These are phyloP conservation scores for Aspergillus ostianus DNA, from an alignment of 495 filamentous ascomycete species.

Conservation along the genomic window DNA sequence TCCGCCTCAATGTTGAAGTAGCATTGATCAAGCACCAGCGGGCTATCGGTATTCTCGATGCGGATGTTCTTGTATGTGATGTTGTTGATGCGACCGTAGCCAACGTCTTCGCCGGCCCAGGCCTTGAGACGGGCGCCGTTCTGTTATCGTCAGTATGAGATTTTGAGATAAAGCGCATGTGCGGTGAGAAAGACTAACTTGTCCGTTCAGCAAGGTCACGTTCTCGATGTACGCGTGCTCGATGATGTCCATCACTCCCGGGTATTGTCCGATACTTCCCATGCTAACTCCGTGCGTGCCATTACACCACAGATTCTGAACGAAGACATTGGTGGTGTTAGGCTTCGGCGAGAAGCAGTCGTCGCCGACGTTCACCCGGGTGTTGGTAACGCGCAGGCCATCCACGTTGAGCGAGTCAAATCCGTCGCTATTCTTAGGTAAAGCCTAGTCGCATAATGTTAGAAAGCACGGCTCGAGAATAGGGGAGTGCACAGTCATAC, in stretches of 20 bases:
- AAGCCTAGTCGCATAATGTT: slow-evolving; percentile 23
- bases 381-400: slow-evolving; percentile 47
- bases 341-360: slow-evolving; percentile 62
- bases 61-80: slow-evolving; percentile 58
- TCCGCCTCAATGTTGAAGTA: slow-evolving; percentile 55
- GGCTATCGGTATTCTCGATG: slow-evolving; percentile 53
- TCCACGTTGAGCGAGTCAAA: slow-evolving; percentile 54
- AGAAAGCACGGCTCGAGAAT: not conserved
- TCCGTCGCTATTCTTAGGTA: slow-evolving; percentile 58
- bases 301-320: slow-evolving; percentile 59
- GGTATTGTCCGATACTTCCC: slow-evolving; percentile 57
- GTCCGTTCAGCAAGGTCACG: slow-evolving; percentile 52
- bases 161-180: not conserved
- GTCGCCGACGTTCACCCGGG: slow-evolving; percentile 53
- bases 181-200: slow-evolving; percentile 22
- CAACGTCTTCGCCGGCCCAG: slow-evolving; percentile 51
- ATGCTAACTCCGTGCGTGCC: slow-evolving; percentile 57
- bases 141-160: slow-evolving; percentile 21
- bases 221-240: slow-evolving; percentile 56
- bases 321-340: slow-evolving; percentile 55
- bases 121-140: slow-evolving; percentile 57
- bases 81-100: slow-evolving; percentile 58
- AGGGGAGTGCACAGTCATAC: slow-evolving; percentile 13
- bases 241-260: slow-evolving; percentile 51
- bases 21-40: slow-evolving; percentile 55